Base-by-base conservation (phyloP, 2,329 filamentous ascomycete species). In the Apiospora kogelbergensis region DNA sequence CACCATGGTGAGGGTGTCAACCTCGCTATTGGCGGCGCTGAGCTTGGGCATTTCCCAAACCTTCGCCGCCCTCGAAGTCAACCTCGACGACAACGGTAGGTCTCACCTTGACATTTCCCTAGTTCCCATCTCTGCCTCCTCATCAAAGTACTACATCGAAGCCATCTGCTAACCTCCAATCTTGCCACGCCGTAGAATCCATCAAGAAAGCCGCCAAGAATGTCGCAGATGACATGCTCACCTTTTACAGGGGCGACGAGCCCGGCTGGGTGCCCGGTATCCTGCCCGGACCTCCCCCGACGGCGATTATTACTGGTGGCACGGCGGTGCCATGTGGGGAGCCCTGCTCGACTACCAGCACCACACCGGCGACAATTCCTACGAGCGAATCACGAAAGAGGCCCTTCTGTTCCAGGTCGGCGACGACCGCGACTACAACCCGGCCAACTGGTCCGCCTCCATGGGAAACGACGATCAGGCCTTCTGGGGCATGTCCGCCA, bases 291-390 rank as follows among this genome's bases (percentile, higher is more conserved):
- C 87, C 87, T 67, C 87, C 87, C 72, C 82, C 45, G 78, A 79
- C 72, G 86, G 86, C 72, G 83, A 86, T 71, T 91, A 91, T 77
- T 93, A 92, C 83, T 93, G 91, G 91, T 93, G 91, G 91, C 89
- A 93, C 76, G 89, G 88, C 6, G 88, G 89, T 67, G 88, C 89
- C 17, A 84, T 93, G 80, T 91, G 91, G 84, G 88, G 90, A 71
- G 87, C 89, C 0, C 81, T 91, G 73, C 83, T 93, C 57, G 90
- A 93, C 78, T 93, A 93, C 78, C 91, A 89, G 87, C 86, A 90
- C 71, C 84, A 87, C 68, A 92, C 90, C 0, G 89, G 89, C 68
- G 90, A 93, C 77, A 76, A 80, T 3, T 85, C 84, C 67, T 92
- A 90, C 80, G 91, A 92, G 77, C 76, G 84, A 11, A 83, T 88